phyloP scores from a whole-genome alignment of 2,329 filamentous ascomycete species.

The Fusarium paranaense region DNA sequence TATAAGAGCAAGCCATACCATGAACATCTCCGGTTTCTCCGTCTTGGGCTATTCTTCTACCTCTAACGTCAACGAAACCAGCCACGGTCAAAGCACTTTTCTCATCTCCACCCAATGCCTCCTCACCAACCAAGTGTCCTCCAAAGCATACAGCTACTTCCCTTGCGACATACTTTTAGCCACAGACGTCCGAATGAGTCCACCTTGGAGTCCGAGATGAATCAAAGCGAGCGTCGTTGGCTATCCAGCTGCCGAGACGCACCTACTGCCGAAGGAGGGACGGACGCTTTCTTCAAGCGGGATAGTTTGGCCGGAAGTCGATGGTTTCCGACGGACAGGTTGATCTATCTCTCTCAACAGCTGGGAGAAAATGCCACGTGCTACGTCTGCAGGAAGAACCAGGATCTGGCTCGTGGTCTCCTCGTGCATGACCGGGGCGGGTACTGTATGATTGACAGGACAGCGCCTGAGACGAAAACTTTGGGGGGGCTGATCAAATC shows the following conservation, averaged over 20 bases:
- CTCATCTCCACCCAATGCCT: not conserved
- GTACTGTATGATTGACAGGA: constrained; percentile 2
- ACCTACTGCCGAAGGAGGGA: not conserved
- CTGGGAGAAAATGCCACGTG: constrained; percentile 30
- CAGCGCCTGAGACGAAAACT: not conserved
- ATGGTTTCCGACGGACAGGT: not conserved
- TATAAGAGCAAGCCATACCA: not conserved
- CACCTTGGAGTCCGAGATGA: constrained; percentile 26
- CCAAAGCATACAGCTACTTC: not conserved
- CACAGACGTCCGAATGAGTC: constrained; percentile 23
- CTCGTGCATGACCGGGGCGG: not conserved
- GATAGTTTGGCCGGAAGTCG: not conserved
- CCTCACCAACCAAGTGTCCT: not conserved
- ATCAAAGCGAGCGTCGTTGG: constrained; percentile 14
- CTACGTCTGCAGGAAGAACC: constrained; percentile 17
- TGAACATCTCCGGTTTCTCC: not conserved
- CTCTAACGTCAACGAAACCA: not conserved
- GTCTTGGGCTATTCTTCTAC: not conserved
- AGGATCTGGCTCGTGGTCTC: not conserved
- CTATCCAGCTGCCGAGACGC: not conserved
- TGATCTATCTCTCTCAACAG: not conserved
- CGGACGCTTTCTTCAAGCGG: not conserved
- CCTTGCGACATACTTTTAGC: constrained; percentile 22
- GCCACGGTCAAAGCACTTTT: not conserved
- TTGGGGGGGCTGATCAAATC: not conserved